Percentiles rank a stretch among this genome's conserved stretches.
phyloP scores from a whole-genome alignment of 768 basidiomycete species.

The Artomyces pyxidatus region DNA sequence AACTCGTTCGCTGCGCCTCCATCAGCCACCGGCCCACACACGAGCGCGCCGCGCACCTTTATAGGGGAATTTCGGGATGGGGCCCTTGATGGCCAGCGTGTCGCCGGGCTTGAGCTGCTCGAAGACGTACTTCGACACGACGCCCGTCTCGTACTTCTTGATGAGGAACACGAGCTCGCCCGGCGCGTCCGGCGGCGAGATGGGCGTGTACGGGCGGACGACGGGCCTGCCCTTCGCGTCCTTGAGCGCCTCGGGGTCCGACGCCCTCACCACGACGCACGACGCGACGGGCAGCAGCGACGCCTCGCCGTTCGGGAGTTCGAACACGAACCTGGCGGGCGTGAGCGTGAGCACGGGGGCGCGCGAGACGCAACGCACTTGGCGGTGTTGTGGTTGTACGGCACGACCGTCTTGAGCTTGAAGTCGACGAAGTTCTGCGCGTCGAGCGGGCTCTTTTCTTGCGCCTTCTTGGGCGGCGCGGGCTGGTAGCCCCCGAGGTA shows the following conservation, averaged over 20 bases:
- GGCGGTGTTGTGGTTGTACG: constrained; percentile 93
- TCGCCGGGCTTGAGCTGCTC: constrained; percentile 69
- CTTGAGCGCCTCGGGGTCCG: constrained; percentile 53
- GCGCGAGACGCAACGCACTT: constrained; percentile 34
- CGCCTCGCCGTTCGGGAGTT: constrained; percentile 68
- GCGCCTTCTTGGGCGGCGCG: constrained; percentile 26
- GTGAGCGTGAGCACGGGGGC: constrained; percentile 1
- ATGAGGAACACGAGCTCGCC: constrained; percentile 77
- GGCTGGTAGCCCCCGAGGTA: constrained; percentile 36
- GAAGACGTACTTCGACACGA: constrained; percentile 79
- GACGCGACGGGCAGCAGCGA: constrained; percentile 76
- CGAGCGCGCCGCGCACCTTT: constrained; percentile 40
- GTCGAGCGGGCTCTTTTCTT: constrained; percentile 64
- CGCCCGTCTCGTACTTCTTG: constrained; percentile 79
- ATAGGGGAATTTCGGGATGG: constrained; percentile 82
- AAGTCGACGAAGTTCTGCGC: constrained; percentile 72
- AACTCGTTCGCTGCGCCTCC: constrained; percentile 61
- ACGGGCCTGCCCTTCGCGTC: constrained; percentile 82
- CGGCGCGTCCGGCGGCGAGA: constrained; percentile 64
- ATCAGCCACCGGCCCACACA: background rate
- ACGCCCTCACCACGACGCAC: constrained; percentile 69
- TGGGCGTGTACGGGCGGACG: constrained; percentile 89
- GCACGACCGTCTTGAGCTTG: constrained; percentile 69
- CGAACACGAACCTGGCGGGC: constrained; percentile 60
- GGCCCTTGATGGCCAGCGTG: constrained; percentile 82